Conservation (phyloP, 2,329 filamentous ascomycete genomes). For the Phoma sp. region DNA sequence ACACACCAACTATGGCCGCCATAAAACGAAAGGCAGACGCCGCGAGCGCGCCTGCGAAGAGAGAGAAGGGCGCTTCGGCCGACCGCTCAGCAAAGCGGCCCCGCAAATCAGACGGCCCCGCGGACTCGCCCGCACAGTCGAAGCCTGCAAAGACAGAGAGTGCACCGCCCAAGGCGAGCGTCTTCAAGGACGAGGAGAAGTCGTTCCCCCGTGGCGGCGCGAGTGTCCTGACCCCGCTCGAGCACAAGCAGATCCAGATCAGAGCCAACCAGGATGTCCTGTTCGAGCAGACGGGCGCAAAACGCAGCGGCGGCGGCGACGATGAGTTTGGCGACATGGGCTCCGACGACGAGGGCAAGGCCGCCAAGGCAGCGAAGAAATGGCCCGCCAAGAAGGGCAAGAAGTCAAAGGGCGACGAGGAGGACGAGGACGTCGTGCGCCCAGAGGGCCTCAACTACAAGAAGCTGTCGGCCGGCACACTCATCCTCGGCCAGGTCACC, state of each 20-base stretch:
- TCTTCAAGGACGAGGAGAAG: conserved; percentile 78
- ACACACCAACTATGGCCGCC: conserved; percentile 49
- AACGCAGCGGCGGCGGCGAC: conserved; percentile 54
- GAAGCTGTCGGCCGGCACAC: conserved; percentile 83
- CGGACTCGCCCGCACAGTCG: conserved; percentile 34
- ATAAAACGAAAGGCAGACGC: conserved; percentile 55
- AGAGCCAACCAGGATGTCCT: conserved; percentile 91
- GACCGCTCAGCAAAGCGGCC: conserved; percentile 47
- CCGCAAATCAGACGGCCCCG: conserved; percentile 44
- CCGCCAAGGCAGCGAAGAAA: conserved; percentile 58
- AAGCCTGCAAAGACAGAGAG: conserved; percentile 34
- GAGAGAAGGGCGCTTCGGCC: conserved; percentile 33
- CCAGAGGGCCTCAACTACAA: conserved; percentile 91
- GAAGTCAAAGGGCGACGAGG: conserved; percentile 50
- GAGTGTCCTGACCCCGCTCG: conserved; percentile 87
- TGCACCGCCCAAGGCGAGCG: conserved; percentile 46
- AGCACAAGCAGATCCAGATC: conserved; percentile 95
- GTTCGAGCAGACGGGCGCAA: conserved; percentile 78
- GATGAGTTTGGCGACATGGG: conserved; percentile 54
- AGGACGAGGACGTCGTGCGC: conserved; percentile 62
- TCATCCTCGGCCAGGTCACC: conserved; percentile 85
- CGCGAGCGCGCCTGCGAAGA: conserved; percentile 38
- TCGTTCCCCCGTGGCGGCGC: conserved; percentile 92
- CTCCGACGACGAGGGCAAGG: conserved; percentile 49
- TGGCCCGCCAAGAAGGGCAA: conserved; percentile 56